Evolutionary conservation across 1,284 basidiomycete genomes (phyloP).

Genomic region (Ceratorhiza oryzae-sativae): DNA sequence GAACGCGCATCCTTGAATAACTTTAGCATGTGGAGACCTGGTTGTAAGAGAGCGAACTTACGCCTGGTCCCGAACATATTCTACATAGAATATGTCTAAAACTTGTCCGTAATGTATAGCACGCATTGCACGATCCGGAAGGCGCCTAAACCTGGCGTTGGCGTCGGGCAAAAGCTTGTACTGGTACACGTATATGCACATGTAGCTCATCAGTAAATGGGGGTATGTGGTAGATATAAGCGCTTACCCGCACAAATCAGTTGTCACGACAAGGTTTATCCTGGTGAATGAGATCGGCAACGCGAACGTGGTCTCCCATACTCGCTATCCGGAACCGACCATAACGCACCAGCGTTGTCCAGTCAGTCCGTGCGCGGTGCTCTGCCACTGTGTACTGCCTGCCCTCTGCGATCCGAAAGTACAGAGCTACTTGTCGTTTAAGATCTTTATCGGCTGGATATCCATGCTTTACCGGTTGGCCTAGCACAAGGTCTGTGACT

Average conservation of each 20-base stretch:
- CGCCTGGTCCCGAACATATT: neutral
- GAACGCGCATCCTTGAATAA: neutral
- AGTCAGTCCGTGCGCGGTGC: neutral
- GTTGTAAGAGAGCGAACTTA: neutral
- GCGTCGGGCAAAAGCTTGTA: neutral
- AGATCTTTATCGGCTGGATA: neutral
- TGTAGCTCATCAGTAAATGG: neutral
- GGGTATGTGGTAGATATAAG: neutral
- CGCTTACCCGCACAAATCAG: slow-evolving; percentile 3
- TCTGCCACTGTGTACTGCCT: neutral
- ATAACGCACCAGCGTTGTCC: neutral
- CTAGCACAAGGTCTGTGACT: neutral
- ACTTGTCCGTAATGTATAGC: slow-evolving; percentile 14
- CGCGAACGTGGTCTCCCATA: neutral
- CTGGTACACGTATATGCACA: neutral
- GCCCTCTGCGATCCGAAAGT: neutral
- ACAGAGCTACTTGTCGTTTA: neutral
- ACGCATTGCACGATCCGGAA: neutral
- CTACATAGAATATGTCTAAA: slow-evolving; percentile 1
- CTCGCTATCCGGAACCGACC: neutral
- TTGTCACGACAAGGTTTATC: neutral
- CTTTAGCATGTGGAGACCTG: neutral
- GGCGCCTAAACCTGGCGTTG: neutral
- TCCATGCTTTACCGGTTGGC: neutral
- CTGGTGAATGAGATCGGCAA: neutral